Percentiles rank a stretch among this genome's conserved stretches.
Evolutionary conservation across 768 basidiomycete genomes (phyloP).

Genomic region (Termitomyces sp.): DNA sequence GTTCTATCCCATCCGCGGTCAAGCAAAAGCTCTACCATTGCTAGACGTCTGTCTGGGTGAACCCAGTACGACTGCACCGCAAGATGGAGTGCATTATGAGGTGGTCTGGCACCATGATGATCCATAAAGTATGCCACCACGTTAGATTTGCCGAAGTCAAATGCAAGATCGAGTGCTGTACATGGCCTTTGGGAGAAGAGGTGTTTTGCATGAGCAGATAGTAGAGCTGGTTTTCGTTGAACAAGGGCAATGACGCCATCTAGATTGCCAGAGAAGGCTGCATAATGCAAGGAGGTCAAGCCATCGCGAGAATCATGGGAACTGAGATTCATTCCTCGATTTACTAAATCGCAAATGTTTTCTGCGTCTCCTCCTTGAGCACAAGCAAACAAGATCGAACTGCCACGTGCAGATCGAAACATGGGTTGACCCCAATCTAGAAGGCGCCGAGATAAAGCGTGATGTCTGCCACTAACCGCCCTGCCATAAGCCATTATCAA

Average conservation of each 20-base stretch:
- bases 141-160: not conserved
- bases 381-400: not conserved
- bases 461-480: not conserved
- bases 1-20: slow-evolving; percentile 5
- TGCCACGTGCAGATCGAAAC: not conserved
- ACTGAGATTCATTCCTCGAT: not conserved
- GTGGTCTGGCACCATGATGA: not conserved
- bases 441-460: not conserved
- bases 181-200: not conserved
- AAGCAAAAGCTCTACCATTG: not conserved
- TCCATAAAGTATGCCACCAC: slow-evolving; percentile 4
- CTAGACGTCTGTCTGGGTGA: not conserved
- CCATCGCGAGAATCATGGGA: not conserved
- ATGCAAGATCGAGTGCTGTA: not conserved
- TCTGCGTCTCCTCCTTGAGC: not conserved
- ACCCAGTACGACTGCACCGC: not conserved
- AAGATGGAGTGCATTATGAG: not conserved
- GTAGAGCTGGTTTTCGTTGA: not conserved
- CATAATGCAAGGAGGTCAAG: not conserved
- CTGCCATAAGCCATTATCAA: not conserved
- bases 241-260: not conserved
- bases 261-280: not conserved
- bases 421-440: slow-evolving; percentile 4
- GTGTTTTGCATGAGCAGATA: not conserved
- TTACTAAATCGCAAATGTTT: not conserved